A percentile compares a stretch with the other conserved stretches of the same genome.
These are phyloP conservation scores for Epichloe scottii DNA, from an alignment of 2,329 filamentous ascomycete species.

Conservation along the genomic window DNA sequence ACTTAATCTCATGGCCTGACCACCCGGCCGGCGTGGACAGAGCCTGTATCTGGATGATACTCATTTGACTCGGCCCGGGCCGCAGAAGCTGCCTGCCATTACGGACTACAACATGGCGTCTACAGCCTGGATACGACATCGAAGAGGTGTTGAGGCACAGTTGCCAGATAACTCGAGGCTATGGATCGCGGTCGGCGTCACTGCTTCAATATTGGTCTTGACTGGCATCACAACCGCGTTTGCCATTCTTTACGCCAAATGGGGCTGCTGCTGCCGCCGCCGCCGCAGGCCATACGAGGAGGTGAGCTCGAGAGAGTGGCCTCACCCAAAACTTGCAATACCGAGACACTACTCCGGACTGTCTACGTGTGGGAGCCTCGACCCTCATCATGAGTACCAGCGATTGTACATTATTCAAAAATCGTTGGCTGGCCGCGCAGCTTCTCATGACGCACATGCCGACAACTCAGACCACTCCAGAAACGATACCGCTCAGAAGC, in stretches of 20 bases:
- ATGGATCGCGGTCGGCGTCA: neutral
- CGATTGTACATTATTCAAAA: slow-evolving; percentile 31
- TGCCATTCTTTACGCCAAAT: neutral
- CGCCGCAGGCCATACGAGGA: neutral
- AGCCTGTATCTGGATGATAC: too few relatives aligned
- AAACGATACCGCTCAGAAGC: neutral
- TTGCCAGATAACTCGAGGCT: neutral
- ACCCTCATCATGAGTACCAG: slow-evolving; percentile 24
- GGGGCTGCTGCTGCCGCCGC: neutral
- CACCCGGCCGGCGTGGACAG: too few relatives aligned
- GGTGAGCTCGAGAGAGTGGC: slow-evolving; percentile 1
- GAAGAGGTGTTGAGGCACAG: neutral
- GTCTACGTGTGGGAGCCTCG: neutral
- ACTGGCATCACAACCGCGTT: neutral
- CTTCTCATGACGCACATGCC: slow-evolving; percentile 6
- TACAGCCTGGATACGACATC: neutral
- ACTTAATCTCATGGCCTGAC: too few relatives aligned
- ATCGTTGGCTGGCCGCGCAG: slow-evolving; percentile 23
- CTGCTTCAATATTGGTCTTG: neutral
- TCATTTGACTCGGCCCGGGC: too few relatives aligned
- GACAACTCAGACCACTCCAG: neutral
- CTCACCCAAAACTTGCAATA: neutral
- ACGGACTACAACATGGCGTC: neutral
- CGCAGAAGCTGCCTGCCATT: too few relatives aligned
- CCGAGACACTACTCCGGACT: neutral